phyloP scores from a whole-genome alignment of 2,329 filamentous ascomycete species.

The Chaetothyriales sp. region DNA sequence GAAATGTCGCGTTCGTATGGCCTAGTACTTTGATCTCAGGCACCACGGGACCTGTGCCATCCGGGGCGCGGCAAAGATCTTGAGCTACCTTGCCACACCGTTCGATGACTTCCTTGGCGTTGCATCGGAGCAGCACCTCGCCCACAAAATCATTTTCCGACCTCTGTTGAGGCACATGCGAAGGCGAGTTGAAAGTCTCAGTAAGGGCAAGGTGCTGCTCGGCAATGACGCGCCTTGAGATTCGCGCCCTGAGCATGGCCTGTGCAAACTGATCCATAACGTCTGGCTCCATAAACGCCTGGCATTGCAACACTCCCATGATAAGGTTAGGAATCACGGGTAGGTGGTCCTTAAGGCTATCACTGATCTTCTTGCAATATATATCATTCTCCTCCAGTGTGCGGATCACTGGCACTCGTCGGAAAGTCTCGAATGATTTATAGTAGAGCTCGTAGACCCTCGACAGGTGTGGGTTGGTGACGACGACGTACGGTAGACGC shows the following conservation, averaged over 20 bases:
- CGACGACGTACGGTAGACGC: conserved; percentile 83
- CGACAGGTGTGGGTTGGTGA: conserved; percentile 86
- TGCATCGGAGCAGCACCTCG: conserved; percentile 87
- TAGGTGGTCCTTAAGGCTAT: conserved; percentile 72
- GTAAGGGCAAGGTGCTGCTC: conserved; percentile 93
- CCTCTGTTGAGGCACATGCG: conserved; percentile 71
- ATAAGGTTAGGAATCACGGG: conserved; percentile 87
- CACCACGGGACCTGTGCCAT: conserved; percentile 54
- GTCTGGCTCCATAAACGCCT: conserved; percentile 61
- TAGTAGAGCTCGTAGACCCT: conserved; percentile 96
- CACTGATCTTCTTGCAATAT: conserved; percentile 65
- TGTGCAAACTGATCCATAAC: conserved; percentile 93
- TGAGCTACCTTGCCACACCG: conserved; percentile 64
- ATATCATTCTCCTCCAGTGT: conserved; percentile 77
- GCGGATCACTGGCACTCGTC: conserved; percentile 68
- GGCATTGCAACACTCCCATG: conserved; percentile 86
- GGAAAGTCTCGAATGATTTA: conserved; percentile 82
- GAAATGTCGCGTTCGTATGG: conserved; percentile 78
- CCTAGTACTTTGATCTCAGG: conserved; percentile 73
- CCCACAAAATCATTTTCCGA: conserved; percentile 74
- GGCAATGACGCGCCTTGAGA: conserved; percentile 88
- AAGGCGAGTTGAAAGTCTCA: conserved; percentile 80
- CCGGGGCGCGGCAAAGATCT: conserved; percentile 57
- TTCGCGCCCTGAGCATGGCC: conserved; percentile 75
- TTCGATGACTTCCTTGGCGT: conserved; percentile 75